Percentiles rank a stretch among this genome's conserved stretches.
Conservation (phyloP, 306 rosid species). For the Fagus sylvatica region DNA sequence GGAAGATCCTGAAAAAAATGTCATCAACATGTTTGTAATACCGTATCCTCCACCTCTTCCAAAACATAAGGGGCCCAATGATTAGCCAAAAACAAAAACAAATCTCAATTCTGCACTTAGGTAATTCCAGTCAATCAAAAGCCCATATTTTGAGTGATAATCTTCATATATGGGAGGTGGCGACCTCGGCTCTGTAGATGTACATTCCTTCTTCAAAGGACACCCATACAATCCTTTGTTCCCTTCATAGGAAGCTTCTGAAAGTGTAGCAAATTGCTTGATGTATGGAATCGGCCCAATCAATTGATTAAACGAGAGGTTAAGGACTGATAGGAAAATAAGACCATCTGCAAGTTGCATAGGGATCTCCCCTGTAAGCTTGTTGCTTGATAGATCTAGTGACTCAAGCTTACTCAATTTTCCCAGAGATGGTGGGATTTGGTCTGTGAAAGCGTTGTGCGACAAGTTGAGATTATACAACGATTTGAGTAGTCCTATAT, state of each 20-base stretch:
- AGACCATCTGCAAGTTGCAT: not conserved
- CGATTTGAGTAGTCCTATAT: not conserved
- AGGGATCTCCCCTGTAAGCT: constrained; percentile 26
- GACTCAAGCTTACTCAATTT: constrained; percentile 30
- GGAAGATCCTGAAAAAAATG: constrained; percentile 15
- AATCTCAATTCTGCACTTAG: constrained; percentile 37
- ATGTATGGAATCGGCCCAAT: constrained; percentile 28
- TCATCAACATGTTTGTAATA: constrained; percentile 18
- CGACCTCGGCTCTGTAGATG: not conserved
- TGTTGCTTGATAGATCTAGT: constrained; percentile 38
- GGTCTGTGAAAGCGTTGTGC: constrained; percentile 18
- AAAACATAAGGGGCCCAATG: constrained; percentile 25
- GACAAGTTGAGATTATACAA: constrained; percentile 26
- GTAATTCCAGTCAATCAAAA: constrained; percentile 33
- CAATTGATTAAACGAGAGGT: constrained; percentile 35
- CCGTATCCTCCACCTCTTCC: constrained; percentile 23
- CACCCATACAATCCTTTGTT: constrained; percentile 37
- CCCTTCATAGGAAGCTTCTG: constrained; percentile 23
- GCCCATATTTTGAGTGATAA: not conserved
- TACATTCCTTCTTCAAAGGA: constrained; percentile 14
- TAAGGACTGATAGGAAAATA: constrained; percentile 22
- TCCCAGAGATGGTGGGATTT: constrained; percentile 33
- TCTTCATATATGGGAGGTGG: not conserved
- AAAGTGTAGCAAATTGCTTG: constrained; percentile 40
- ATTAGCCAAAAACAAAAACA: constrained; percentile 27